phyloP scores from a whole-genome alignment of 2,329 filamentous ascomycete genomes.

The Trichoderma koningiopsis region DNA sequence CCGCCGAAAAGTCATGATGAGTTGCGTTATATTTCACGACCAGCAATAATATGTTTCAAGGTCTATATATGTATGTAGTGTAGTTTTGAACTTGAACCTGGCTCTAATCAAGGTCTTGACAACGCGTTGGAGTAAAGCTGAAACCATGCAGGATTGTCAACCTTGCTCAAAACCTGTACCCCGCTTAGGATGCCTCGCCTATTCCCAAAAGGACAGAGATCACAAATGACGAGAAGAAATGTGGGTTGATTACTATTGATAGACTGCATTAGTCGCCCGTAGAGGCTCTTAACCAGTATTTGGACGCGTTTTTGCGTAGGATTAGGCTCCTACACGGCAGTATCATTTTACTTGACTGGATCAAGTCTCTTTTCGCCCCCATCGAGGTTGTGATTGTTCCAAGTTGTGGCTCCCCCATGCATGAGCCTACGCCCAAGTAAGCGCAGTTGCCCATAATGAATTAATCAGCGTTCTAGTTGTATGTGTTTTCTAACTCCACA shows the following conservation, averaged over 20 bases:
- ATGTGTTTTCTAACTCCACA: neutral
- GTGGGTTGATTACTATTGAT: conserved; percentile 4
- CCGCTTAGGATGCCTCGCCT: conserved; percentile 2
- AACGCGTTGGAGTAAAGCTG: neutral
- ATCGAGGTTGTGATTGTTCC: neutral
- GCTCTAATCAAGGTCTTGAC: neutral
- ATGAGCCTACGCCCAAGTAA: conserved; percentile 9
- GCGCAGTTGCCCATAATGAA: neutral
- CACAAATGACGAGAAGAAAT: conserved; percentile 15
- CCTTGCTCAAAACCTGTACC: neutral
- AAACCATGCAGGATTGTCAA: neutral
- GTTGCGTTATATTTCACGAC: neutral
- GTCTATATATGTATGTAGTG: neutral
- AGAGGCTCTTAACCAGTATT: neutral
- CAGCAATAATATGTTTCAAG: neutral
- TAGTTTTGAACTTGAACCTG: neutral
- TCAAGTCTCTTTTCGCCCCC: neutral
- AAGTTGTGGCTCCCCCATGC: neutral
- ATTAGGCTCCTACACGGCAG: neutral
- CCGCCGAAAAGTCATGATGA: neutral
- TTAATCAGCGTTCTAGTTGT: neutral
- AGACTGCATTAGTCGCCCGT: neutral
- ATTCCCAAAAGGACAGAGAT: conserved; percentile 5
- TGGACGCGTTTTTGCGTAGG: neutral
- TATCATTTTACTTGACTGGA: neutral